These are phyloP conservation scores for Lentinula raphanica DNA, from an alignment of 768 basidiomycete genomes.

Conservation along the genomic window DNA sequence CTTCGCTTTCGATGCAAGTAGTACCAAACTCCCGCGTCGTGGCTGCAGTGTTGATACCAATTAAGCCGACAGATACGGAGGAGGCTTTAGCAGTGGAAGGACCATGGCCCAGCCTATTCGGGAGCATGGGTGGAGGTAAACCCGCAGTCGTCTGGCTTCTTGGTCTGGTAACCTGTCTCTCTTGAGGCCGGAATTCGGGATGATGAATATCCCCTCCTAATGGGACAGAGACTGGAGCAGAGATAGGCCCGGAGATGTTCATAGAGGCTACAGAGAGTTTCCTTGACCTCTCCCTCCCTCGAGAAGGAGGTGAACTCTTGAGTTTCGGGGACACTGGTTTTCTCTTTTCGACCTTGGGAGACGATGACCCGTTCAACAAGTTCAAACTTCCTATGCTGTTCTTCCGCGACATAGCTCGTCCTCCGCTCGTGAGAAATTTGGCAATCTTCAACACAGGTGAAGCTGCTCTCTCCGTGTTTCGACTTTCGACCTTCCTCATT, in stretches of 20 bases:
- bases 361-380: neutral
- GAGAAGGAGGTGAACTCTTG: neutral
- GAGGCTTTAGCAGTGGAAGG: neutral
- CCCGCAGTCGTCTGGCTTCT: neutral
- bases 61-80: neutral
- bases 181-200: neutral
- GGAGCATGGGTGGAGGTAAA: neutral
- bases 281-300: neutral
- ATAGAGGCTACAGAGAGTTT: neutral
- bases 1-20: neutral
- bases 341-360: neutral
- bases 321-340: neutral
- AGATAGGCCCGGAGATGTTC: neutral
- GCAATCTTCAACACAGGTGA: slow-evolving; percentile 1
- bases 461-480: neutral
- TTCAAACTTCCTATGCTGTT: neutral
- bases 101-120: neutral
- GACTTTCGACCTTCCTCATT: neutral
- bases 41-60: neutral
- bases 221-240: neutral
- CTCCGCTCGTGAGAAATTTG: neutral
- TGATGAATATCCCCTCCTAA: neutral
- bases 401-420: neutral
- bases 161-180: neutral
- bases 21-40: neutral